Base-by-base conservation (phyloP, 2,329 filamentous ascomycete species). In the Xylariales sp. region DNA sequence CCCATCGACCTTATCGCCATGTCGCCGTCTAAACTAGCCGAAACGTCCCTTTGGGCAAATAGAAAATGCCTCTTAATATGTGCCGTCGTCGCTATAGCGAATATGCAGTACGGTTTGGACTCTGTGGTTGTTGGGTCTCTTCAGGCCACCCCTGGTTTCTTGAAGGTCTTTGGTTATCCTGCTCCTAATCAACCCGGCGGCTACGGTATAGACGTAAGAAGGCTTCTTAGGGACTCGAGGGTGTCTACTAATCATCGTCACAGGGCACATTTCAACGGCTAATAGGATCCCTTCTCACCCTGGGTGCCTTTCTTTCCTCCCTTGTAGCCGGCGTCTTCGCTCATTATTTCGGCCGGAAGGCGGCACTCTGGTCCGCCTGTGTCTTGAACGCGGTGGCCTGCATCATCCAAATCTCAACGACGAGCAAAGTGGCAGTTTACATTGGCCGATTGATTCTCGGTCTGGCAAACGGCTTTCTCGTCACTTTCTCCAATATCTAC, bases 61-160 rank as follows among this genome's bases (percentile, higher is more conserved):
- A 69, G 78, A 60, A 84, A 82, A 80, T 85, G 83, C 64, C 76
- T 85, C 12, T 49, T 79, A 9, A 82, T 84, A 67, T 85, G 83
- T 73, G 80, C 78, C 54, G 76, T 81, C 14, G 81, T 85, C 7
- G 81, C 83, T 4, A 77, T 83, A 36, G 82, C 83, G 4, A 85
- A 83, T 68, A 83, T 85, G 79, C 83, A 87, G 71, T 86, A 86
- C 73, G 84, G 83, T 2, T 80, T 86, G 5, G 83, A 86, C 73
- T 82, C 79, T 10, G 80, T 82, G 2, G 80, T 81, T 7, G 78
- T 86, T 0, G 81, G 81, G 8, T 81, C 80, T 2, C 74, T 84
- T 3, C 80, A 85, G 70, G 83, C 83, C 3, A 85, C 85, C 83
- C 84, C 84, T 0, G 84, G 84, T 0, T 86, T 86, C 58, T 71